Conservation (phyloP, 352 stramenopile genomes). For the Phytophthora vignae region DNA sequence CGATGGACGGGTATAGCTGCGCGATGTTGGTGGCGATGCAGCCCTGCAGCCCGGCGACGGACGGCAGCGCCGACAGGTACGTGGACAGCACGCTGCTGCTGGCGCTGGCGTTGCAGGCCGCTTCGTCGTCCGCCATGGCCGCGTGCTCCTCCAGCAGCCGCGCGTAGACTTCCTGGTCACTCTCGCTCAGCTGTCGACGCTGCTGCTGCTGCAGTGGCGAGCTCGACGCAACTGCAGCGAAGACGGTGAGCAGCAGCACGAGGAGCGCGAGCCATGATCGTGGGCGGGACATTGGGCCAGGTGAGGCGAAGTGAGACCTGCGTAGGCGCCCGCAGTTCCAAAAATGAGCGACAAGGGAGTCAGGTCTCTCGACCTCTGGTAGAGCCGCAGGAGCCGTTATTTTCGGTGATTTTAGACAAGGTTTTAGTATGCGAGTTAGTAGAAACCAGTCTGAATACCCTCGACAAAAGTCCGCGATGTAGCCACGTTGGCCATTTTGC, state of each 20-base stretch:
- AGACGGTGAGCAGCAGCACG: constrained; percentile 16
- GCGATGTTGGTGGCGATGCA: constrained; percentile 65
- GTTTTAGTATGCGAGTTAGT: background rate
- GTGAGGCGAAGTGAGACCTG: background rate
- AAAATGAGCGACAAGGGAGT: constrained; percentile 18
- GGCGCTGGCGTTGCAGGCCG: constrained; percentile 50
- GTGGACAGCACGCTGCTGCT: constrained; percentile 50
- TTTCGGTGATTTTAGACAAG: background rate
- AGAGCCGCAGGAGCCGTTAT: constrained; percentile 23
- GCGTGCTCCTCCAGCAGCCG: constrained; percentile 31
- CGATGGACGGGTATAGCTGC: constrained; percentile 46
- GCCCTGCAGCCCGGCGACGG: constrained; percentile 51
- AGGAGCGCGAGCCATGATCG: constrained; percentile 3
- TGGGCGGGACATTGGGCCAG: constrained; percentile 1
- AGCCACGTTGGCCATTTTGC: constrained; percentile 12
- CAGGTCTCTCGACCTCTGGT: constrained; percentile 11
- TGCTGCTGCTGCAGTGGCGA: constrained; percentile 13
- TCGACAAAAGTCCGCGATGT: constrained; percentile 14
- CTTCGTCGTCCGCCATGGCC: constrained; percentile 35
- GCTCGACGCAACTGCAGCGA: constrained; percentile 4
- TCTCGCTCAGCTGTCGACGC: constrained; percentile 25
- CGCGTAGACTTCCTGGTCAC: constrained; percentile 30
- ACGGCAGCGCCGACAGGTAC: constrained; percentile 55
- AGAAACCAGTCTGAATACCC: background rate
- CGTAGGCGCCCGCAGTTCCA: constrained; percentile 8